Base-by-base conservation (phyloP, 169 alveolate species). In the Amoebophrya sp. region DNA sequence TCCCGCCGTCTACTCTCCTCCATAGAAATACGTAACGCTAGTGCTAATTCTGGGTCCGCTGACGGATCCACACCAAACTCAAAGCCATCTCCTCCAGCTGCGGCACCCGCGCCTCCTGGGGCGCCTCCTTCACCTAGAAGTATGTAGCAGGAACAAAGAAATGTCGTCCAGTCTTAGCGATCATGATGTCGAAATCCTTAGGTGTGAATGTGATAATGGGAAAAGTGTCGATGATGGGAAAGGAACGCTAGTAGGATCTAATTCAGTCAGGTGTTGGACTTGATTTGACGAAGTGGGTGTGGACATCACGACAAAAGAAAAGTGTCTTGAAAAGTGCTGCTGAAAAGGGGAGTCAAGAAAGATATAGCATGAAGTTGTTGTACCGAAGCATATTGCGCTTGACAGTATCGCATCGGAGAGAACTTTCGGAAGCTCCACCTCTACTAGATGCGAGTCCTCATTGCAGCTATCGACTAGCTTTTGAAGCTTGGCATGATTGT, bases 31-130 rank as follows among this genome's bases (percentile, higher is more conserved):
- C 94, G 95, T 40, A 96, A 91, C 14, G 97, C 98, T 97, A 95
- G 94, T 29, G 97, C 97, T n/a, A 96, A 93, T 92, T 97, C 98
- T 3, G 98, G 98, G 91, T 97, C 98, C 29, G 95, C 93, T 78
- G 94, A 94, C n/a, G 98, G 98, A 92, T 97, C 98, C 53, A 96
- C 94, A 38, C 98, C 98, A 77, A 94, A 93, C 40, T 93, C 96
- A 54, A 90, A 90, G 41, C 47, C 54, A 40, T 90, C 90, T 2
- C 77, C 97, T 41, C 94, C 94, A 23, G 93, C 95, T 2, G 95
- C 94, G 40, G 94, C 95, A 12, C 91, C 95, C 0, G 91, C 96
- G n/a, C n/a, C n/a, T n/a, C n/a, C n/a, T 36, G 89, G 92, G n/a
- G 92, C 93, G 78, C 92, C 95, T 33, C 47, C 92, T n/a, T 78